phyloP scores from a whole-genome alignment of 2,329 filamentous ascomycete species.

The Aureobasidium pullulans region DNA sequence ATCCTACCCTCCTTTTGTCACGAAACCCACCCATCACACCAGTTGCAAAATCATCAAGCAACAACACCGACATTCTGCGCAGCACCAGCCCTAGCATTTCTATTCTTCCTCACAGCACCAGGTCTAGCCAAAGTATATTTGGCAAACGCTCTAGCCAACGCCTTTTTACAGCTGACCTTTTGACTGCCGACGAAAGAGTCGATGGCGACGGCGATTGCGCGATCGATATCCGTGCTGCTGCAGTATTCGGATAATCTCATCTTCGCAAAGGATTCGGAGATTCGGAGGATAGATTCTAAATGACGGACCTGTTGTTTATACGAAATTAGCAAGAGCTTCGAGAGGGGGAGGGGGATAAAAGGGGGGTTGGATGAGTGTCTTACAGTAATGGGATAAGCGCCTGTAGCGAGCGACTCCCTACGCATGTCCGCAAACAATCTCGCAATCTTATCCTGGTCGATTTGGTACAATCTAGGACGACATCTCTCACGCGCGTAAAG shows the following conservation, averaged over 20 bases:
- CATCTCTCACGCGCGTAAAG: slow-evolving; percentile 87
- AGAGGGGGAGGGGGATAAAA: too few relatives aligned
- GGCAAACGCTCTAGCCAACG: slow-evolving; percentile 84
- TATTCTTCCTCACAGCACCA: slow-evolving; percentile 27
- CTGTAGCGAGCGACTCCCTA: slow-evolving; percentile 83
- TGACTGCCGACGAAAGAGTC: slow-evolving; percentile 94
- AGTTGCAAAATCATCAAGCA: neutral
- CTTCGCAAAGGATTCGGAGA: slow-evolving; percentile 87
- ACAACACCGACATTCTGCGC: slow-evolving; percentile 13
- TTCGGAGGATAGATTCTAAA: slow-evolving; percentile 94
- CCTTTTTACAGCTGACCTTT: slow-evolving; percentile 97
- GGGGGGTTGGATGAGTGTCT: too few relatives aligned
- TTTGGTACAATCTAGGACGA: slow-evolving; percentile 87
- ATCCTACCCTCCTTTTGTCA: too few relatives aligned
- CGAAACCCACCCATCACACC: neutral
- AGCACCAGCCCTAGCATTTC: slow-evolving; percentile 8
- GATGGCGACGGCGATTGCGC: slow-evolving; percentile 92
- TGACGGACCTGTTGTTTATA: slow-evolving; percentile 81
- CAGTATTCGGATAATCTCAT: slow-evolving; percentile 99
- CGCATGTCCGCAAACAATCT: slow-evolving; percentile 94
- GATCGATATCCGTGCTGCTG: slow-evolving; percentile 81
- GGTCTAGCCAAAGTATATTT: slow-evolving; percentile 62
- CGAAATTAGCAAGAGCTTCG: too few relatives aligned
- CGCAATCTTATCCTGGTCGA: slow-evolving; percentile 95
- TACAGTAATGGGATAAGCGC: slow-evolving; percentile 96